These are phyloP conservation scores for Leavenworthia alabamica DNA, from an alignment of 345 rosid genomes.

Conservation along the genomic window DNA sequence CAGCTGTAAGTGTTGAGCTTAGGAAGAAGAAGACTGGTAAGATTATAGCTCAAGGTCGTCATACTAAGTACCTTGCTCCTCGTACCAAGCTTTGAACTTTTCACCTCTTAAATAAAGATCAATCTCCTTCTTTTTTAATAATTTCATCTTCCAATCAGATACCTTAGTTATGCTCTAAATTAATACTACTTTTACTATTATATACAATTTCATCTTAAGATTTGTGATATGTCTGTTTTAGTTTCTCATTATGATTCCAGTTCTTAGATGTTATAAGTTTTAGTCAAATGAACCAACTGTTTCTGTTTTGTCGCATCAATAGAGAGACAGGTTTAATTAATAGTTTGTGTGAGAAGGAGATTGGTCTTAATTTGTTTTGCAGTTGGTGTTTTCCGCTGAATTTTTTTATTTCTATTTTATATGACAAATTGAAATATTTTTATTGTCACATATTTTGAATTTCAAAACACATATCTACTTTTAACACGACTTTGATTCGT, in stretches of 20 bases:
- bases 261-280: background rate
- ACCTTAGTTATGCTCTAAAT: background rate
- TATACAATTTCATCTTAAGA: too few relatives aligned
- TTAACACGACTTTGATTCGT: background rate
- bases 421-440: background rate
- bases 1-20: constrained; percentile 63
- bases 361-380: too few relatives aligned
- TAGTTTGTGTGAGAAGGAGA: background rate
- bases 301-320: background rate
- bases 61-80: constrained; percentile 66
- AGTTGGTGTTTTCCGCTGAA: background rate
- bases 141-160: background rate
- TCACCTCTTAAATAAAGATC: background rate
- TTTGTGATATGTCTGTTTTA: background rate
- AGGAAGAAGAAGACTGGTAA: constrained; percentile 78
- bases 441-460: too few relatives aligned
- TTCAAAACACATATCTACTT: too few relatives aligned
- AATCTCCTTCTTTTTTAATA: background rate
- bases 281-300: background rate
- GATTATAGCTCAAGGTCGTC: constrained; percentile 85
- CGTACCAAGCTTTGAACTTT: constrained; percentile 45
- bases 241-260: background rate
- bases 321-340: background rate
- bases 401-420: too few relatives aligned
- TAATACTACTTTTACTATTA: background rate